Conservation (phyloP, 176 grass and related monocot species). For the Triticum dicoccoides region DNA sequence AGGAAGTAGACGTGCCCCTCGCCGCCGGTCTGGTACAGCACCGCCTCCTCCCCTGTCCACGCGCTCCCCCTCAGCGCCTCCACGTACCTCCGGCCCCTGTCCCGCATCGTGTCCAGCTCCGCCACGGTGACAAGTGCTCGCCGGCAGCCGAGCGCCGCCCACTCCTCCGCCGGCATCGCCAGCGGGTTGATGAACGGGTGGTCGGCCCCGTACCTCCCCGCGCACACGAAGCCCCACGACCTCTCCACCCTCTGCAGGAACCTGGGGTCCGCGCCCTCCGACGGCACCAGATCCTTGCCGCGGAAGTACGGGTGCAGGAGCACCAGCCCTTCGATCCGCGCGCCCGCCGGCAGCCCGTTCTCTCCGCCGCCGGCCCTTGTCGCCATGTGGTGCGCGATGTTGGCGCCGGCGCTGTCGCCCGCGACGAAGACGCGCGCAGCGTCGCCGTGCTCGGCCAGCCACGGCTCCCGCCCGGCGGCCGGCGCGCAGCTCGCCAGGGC, state of each 20-base stretch:
- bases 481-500: constrained; percentile 4
- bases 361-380: constrained; percentile 26
- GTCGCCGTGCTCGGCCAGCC: constrained; percentile 58
- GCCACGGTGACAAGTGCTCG: constrained; percentile 45
- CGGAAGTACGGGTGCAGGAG: constrained; percentile 67
- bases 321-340: constrained; percentile 34
- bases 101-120: constrained; percentile 40
- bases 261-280: background rate
- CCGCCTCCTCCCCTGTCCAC: constrained; percentile 49
- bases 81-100: constrained; percentile 39
- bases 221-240: constrained; percentile 27
- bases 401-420: constrained; percentile 58
- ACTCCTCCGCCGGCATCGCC: constrained; percentile 21
- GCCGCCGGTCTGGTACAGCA: background rate
- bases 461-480: background rate
- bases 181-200: constrained; percentile 59
- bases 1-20: constrained; percentile 45
- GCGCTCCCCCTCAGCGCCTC: constrained; percentile 44
- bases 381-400: constrained; percentile 52
- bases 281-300: constrained; percentile 25
- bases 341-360: background rate
- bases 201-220: constrained; percentile 28
- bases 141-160: constrained; percentile 36
- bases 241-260: background rate
- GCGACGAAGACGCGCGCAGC: constrained; percentile 42